These are phyloP conservation scores for Debaryomyces fabryi DNA, from an alignment of 1,139 yeast genomes.

Conservation along the genomic window DNA sequence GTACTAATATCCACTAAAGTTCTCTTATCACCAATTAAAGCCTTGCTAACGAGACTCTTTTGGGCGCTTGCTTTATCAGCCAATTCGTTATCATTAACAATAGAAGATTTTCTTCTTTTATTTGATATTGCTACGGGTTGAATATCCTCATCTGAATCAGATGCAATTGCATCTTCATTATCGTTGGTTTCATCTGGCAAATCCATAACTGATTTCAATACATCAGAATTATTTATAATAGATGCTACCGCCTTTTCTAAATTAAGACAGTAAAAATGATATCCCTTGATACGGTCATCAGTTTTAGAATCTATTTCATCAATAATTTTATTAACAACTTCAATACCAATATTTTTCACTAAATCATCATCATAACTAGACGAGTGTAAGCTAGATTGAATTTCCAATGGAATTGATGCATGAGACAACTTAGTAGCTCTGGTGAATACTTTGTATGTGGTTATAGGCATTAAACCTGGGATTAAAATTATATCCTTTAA, in stretches of 20 bases:
- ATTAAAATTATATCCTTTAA: constrained; percentile 58
- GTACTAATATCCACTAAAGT: constrained; percentile 74
- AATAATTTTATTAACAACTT: constrained; percentile 66
- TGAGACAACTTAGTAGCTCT: constrained; percentile 90
- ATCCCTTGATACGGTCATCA: constrained; percentile 64
- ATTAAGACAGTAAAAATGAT: constrained; percentile 88
- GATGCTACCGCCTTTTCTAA: constrained; percentile 90
- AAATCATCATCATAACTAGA: constrained; percentile 78
- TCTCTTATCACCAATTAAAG: constrained; percentile 43
- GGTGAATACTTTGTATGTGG: constrained; percentile 80
- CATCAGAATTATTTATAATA: constrained; percentile 63
- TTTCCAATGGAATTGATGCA: constrained; percentile 71
- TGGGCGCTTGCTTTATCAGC: constrained; percentile 34
- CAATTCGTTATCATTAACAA: constrained; percentile 48
- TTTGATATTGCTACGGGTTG: constrained; percentile 12
- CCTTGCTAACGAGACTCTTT: constrained; percentile 27
- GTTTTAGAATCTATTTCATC: constrained; percentile 56
- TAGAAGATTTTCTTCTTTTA: constrained; percentile 48
- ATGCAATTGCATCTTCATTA: constrained; percentile 36
- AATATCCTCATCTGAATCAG: constrained; percentile 35
- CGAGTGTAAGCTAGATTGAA: constrained; percentile 48
- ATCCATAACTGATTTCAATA: constrained; percentile 39
- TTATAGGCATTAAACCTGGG: constrained; percentile 97
- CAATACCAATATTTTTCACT: constrained; percentile 83
- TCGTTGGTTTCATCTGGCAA: constrained; percentile 16